These are phyloP conservation scores for Polyporus arcularius DNA, from an alignment of 768 basidiomycete genomes.

Conservation along the genomic window DNA sequence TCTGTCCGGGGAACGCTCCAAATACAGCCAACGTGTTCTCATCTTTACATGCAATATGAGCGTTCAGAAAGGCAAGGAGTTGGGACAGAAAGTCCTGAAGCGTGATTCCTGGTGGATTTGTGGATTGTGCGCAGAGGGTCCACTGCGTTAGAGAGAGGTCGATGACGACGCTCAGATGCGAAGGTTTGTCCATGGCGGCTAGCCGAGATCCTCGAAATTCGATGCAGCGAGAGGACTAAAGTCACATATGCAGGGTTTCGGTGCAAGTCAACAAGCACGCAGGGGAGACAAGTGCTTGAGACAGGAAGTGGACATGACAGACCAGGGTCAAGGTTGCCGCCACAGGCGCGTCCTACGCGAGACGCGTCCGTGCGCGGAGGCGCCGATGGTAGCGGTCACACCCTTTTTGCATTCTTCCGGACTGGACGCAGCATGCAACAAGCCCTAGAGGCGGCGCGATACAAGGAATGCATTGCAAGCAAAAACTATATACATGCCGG, in stretches of 20 bases:
- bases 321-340: no score
- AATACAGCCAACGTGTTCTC: conserved; percentile 94
- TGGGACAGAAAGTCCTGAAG: conserved; percentile 79
- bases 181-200: conserved; percentile 46
- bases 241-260: no score
- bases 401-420: no score
- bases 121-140: conserved; percentile 56
- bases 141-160: conserved; percentile 89
- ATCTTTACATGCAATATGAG: conserved; percentile 87
- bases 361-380: background rate
- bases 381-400: background rate
- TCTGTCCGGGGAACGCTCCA: conserved; percentile 82
- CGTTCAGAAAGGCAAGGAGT: conserved; percentile 87
- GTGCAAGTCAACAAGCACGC: no score
- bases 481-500: background rate
- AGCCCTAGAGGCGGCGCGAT: no score
- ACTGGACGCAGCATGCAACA: no score
- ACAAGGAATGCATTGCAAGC: background rate
- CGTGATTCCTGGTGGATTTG: conserved; percentile 51
- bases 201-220: background rate
- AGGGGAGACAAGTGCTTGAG: no score
- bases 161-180: conserved; percentile 79
- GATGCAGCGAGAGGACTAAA: background rate
- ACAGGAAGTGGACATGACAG: no score
- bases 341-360: no score